These are phyloP conservation scores for Verticillium isaacii DNA, from an alignment of 2,329 filamentous ascomycete species.

Conservation along the genomic window DNA sequence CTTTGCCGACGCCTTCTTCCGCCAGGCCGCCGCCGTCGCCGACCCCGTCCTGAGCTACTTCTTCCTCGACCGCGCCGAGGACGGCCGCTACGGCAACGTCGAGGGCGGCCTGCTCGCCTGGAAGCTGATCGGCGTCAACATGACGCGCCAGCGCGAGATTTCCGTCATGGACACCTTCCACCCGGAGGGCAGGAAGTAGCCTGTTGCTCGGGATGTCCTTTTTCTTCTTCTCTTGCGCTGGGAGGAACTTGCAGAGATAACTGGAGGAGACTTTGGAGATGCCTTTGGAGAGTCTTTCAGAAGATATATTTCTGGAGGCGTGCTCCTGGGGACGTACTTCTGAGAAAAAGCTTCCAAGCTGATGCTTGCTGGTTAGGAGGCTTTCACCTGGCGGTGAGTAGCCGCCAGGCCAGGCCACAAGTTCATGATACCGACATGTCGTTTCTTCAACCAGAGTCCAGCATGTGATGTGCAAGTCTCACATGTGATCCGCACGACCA, in stretches of 20 bases:
- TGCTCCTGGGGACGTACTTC: no score
- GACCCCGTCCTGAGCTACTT: conserved; percentile 1
- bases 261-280: not conserved
- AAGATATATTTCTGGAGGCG: not conserved
- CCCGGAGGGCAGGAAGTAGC: not conserved
- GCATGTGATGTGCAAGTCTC: no score
- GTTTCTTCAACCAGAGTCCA: no score
- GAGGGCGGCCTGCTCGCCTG: not conserved
- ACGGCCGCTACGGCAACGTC: not conserved
- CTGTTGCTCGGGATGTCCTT: not conserved
- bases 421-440: not conserved
- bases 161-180: not conserved
- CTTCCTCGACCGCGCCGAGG: not conserved
- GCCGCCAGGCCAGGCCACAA: not conserved
- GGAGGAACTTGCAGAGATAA: not conserved
- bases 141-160: not conserved
- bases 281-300: not conserved
- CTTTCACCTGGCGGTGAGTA: no score
- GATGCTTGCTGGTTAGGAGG: not conserved
- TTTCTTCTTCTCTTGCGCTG: not conserved
- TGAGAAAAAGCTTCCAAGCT: no score
- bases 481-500: no score
- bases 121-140: not conserved
- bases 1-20: not conserved
- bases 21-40: not conserved